A percentile compares a stretch with the other conserved stretches of the same genome.
Evolutionary conservation across 192 early-diverging fungal genomes (phyloP).

Genomic region (Podila minutissima): DNA sequence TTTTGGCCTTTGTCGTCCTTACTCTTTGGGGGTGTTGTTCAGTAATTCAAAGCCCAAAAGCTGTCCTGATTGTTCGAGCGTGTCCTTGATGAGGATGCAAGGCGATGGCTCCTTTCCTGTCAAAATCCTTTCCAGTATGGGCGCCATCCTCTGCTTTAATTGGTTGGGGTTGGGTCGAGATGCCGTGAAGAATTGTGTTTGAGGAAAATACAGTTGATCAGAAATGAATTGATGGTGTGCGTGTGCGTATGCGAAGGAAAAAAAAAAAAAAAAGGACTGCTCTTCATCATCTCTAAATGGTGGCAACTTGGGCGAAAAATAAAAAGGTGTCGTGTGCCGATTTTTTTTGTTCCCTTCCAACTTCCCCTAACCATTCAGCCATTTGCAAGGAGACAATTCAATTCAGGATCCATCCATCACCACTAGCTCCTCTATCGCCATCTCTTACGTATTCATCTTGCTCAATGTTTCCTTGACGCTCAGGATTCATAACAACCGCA

Average conservation of each 20-base stretch:
- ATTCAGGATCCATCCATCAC: no score
- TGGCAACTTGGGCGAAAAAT: background rate
- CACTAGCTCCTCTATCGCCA: background rate
- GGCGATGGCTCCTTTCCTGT: slow-evolving; percentile 38
- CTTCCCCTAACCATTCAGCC: no score
- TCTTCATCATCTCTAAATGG: no score
- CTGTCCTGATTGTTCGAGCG: slow-evolving; percentile 42
- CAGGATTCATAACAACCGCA: background rate
- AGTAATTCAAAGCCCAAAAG: slow-evolving; percentile 31
- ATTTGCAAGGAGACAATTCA: no score
- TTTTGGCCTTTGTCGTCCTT: background rate
- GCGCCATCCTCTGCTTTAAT: slow-evolving; percentile 17
- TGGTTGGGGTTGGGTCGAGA: background rate
- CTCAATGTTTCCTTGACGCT: background rate
- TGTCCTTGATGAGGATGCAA: slow-evolving; percentile 44
- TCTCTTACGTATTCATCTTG: background rate
- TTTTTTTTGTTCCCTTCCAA: background rate
- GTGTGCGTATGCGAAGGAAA: background rate
- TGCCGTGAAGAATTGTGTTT: background rate
- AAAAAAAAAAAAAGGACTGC: background rate
- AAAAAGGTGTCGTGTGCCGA: background rate
- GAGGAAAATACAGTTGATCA: no score
- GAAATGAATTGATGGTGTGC: background rate
- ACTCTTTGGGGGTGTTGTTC: slow-evolving; percentile 26
- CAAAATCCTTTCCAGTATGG: slow-evolving; percentile 39